These are phyloP conservation scores for Cytospora leucostoma DNA, from an alignment of 2,329 filamentous ascomycete species.

Conservation along the genomic window DNA sequence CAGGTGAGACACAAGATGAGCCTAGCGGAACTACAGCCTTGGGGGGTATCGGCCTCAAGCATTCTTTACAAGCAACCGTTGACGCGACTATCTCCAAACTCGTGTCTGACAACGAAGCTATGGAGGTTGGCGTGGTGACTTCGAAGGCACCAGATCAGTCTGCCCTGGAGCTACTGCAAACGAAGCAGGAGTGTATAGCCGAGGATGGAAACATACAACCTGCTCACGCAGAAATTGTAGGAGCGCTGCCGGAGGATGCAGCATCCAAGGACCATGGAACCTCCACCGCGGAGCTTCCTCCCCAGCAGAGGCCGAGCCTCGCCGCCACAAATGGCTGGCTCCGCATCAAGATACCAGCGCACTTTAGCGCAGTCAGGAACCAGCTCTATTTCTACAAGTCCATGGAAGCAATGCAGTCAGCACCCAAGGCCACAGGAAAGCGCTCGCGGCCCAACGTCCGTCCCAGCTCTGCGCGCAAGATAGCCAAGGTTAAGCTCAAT, in stretches of 20 bases:
- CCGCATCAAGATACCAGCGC: not conserved
- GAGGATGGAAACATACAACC: not conserved
- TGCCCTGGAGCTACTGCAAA: not conserved
- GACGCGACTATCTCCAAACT: not conserved
- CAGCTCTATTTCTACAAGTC: constrained; percentile 1
- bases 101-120: not conserved
- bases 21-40: too few relatives aligned
- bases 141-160: not conserved
- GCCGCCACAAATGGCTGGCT: not conserved
- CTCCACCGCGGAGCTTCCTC: not conserved
- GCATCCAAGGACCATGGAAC: not conserved
- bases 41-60: not conserved
- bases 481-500: constrained; percentile 2
- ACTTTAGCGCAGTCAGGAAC: not conserved
- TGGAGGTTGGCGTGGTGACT: not conserved
- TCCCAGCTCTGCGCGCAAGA: not conserved
- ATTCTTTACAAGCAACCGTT: not conserved
- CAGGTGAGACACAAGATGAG: too few relatives aligned
- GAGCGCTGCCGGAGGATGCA: not conserved
- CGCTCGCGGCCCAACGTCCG: not conserved
- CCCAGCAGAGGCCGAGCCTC: not conserved
- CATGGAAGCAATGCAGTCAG: not conserved
- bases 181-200: not conserved
- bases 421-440: not conserved
- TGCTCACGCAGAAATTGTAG: not conserved